Evolutionary conservation across 2,329 filamentous ascomycete species (phyloP), one percentile per base, ranked within the genome.

Genomic region (Tympanopsis confertula): DNA sequence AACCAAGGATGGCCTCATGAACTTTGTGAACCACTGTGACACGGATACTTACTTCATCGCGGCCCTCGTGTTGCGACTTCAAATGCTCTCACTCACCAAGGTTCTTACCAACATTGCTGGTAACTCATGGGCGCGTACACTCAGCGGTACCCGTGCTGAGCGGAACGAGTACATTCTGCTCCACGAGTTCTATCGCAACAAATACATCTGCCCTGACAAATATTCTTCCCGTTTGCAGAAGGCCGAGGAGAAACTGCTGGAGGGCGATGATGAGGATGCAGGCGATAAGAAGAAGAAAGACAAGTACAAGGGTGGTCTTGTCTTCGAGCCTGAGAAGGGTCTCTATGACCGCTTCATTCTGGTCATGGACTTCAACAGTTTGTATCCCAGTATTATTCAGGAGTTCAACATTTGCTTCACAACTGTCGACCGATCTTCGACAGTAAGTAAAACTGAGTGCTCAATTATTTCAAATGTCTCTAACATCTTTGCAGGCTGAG

Each of bases 391-490:
- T 54, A 96, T 98, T 53, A 98, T 98, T 43, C 93, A 98, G 54
- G 93, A 98, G 69, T 98, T 80, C 65, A 98, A 98, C 61, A 98
- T 98, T 49, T 98, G 93, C 66, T 98, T 98, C 61, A 98, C 91
- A 2, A 98, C 93, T 0, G 87, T 98, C 5, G 85, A 96, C 43
- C 73, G 91, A 48, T 68, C 74, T 29, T 66, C 74, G 42, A 63
- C 81, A 49, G 82, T 86, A 71, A 65, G 78, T 59, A 18, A 15
- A 18, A 10, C 4, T 13, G n/a, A 4, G 24, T 36, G 10, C 17
- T 14, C 38, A 4, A 33, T 29, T 13, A 5, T 12, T 7, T 33
- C 30, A 26, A 26, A 36, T 18, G 26, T 42, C 24, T 56, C 66
- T 45, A 65, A 45, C 50, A 26, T 36, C 49, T 44, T 43, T 51